Conservation (phyloP, 2,329 filamentous ascomycete genomes). For the Hawksworthiomyces lignivorus region DNA sequence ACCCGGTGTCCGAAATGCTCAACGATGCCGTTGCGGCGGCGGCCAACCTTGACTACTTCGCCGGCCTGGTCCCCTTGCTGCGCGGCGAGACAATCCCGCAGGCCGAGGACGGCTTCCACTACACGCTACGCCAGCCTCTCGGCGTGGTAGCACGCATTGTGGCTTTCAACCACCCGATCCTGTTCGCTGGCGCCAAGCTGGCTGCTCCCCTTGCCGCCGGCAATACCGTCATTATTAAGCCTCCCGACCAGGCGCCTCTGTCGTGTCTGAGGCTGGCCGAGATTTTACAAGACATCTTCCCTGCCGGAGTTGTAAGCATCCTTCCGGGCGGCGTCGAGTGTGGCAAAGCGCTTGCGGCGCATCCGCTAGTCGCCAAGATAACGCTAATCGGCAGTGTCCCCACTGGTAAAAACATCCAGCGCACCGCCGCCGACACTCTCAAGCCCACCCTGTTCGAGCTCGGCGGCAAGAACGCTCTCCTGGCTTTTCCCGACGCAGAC, state of each 20-base stretch:
- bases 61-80: constrained; percentile 61
- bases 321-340: constrained; percentile 51
- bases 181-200: constrained; percentile 68
- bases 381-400: constrained; percentile 10
- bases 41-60: constrained; percentile 58
- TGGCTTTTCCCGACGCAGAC: constrained; percentile 72
- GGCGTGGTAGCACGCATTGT: constrained; percentile 60
- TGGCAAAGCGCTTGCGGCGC: constrained; percentile 6
- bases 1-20: constrained; percentile 11
- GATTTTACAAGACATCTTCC: constrained; percentile 59
- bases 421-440: constrained; percentile 10
- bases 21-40: constrained; percentile 61
- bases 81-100: constrained; percentile 62
- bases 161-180: constrained; percentile 60
- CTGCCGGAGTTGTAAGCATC: constrained; percentile 61
- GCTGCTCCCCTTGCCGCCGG: constrained; percentile 51
- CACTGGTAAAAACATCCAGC: constrained; percentile 9
- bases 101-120: constrained; percentile 52
- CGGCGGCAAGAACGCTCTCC: constrained; percentile 53
- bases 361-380: constrained; percentile 9
- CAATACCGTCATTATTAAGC: constrained; percentile 48
- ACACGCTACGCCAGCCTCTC: constrained; percentile 58
- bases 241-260: constrained; percentile 49
- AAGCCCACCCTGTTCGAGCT: constrained; percentile 20
- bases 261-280: constrained; percentile 52